phyloP scores from a whole-genome alignment of 139 green algal genomes.

The Edaphochlamys debaryana region DNA sequence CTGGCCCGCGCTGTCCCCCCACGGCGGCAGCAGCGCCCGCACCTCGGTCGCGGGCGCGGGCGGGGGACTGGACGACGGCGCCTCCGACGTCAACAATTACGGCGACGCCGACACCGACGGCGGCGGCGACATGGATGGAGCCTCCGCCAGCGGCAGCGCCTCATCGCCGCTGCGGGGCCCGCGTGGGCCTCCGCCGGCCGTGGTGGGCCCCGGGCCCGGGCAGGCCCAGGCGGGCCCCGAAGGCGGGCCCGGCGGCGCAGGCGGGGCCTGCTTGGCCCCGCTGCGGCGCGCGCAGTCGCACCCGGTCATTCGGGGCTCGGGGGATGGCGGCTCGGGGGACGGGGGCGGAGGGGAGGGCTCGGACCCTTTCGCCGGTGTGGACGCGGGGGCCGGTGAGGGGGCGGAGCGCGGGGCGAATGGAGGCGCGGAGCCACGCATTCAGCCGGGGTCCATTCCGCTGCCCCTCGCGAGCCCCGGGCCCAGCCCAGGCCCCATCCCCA shows the following conservation, averaged over 20 bases:
- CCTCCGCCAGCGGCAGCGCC: not conserved
- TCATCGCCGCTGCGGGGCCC: not conserved
- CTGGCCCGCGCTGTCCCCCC: not conserved
- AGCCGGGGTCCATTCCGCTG: too few species aligned
- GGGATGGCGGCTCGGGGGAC: not conserved
- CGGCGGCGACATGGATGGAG: not conserved
- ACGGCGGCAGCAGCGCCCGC: conserved; percentile 9
- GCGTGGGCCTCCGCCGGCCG: too few species aligned
- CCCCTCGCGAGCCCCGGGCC: not conserved
- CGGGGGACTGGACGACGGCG: not conserved
- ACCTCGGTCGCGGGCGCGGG: not conserved
- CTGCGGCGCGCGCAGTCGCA: not conserved
- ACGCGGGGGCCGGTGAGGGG: not conserved
- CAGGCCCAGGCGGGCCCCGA: too few species aligned
- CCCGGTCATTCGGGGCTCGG: not conserved
- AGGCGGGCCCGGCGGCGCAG: not conserved
- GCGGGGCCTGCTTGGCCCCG: not conserved
- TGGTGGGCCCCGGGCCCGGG: too few species aligned
- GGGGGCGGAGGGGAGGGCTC: not conserved
- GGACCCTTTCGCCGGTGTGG: too few species aligned
- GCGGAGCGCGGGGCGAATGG: too few species aligned
- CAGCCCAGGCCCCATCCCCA: too few species aligned
- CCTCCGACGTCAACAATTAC: conserved; percentile 26
- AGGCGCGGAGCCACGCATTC: too few species aligned
- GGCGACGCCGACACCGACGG: conserved; percentile 29